These are phyloP conservation scores for Arthroderma sp. DNA, from an alignment of 2,329 filamentous ascomycete species.

Conservation along the genomic window DNA sequence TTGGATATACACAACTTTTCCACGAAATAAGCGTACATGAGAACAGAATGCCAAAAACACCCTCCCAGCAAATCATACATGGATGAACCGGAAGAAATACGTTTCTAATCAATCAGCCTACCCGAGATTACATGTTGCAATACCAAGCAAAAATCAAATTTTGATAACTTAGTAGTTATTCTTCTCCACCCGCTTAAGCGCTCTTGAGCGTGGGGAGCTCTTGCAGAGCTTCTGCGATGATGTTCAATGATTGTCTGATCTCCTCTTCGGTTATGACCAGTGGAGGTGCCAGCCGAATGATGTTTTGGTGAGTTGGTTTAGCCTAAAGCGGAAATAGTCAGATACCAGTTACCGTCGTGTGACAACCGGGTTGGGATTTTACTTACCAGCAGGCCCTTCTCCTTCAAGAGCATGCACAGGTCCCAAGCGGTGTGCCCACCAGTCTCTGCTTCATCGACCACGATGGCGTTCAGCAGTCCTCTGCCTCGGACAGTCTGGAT, in stretches of 20 bases:
- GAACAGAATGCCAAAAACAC: no score
- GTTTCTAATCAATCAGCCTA: no score
- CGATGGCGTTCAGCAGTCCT: conserved; percentile 85
- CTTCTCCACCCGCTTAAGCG: conserved; percentile 45
- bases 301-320: conserved; percentile 97
- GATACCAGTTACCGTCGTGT: neutral
- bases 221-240: conserved; percentile 67
- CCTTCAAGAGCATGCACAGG: conserved; percentile 86
- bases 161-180: conserved; percentile 30
- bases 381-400: conserved; percentile 81
- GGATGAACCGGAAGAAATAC: no score
- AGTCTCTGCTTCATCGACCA: conserved; percentile 82
- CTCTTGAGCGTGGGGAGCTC: conserved; percentile 59
- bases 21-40: no score
- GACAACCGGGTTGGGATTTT: neutral
- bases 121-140: conserved; percentile 38
- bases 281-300: conserved; percentile 93
- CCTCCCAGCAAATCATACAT: no score
- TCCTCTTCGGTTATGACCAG: conserved; percentile 85
- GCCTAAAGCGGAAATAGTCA: conserved; percentile 43
- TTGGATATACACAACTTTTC: no score
- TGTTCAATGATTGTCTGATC: conserved; percentile 60
- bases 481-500: conserved; percentile 78
- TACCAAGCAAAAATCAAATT: conserved; percentile 29
- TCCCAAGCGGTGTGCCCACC: conserved; percentile 88